phyloP scores from a whole-genome alignment of 495 filamentous ascomycete genomes.

The Talaromyces wortmannii region DNA sequence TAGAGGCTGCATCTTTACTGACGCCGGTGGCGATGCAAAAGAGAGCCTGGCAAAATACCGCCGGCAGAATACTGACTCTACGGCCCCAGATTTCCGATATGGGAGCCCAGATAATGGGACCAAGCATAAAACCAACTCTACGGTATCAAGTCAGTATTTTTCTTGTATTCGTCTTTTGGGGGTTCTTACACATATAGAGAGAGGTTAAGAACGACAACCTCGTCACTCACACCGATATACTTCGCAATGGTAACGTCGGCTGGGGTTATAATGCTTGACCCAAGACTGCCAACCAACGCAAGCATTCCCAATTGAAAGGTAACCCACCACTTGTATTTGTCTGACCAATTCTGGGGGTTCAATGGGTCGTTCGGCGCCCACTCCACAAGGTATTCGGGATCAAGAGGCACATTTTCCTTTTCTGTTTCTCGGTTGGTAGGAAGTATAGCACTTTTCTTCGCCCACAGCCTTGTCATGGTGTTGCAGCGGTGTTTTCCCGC shows the following conservation, averaged over 20 bases:
- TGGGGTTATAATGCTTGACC: constrained; percentile 41
- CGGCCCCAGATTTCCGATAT: constrained; percentile 38
- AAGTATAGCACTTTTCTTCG: no score
- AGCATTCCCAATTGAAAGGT: constrained; percentile 44
- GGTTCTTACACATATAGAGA: constrained; percentile 13
- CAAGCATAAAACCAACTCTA: constrained; percentile 15
- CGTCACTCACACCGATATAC: constrained; percentile 25
- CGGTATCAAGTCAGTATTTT: background rate
- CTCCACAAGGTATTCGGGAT: constrained; percentile 1
- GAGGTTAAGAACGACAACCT: constrained; percentile 20
- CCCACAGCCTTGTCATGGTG: no score
- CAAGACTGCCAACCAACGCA: constrained; percentile 40
- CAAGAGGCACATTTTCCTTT: background rate
- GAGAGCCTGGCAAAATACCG: constrained; percentile 34
- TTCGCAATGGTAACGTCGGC: constrained; percentile 31
- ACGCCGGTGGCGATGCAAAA: constrained; percentile 36
- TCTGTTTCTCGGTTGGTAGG: background rate
- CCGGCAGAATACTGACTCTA: constrained; percentile 33
- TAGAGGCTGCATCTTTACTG: constrained; percentile 21
- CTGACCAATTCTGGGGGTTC: constrained; percentile 43
- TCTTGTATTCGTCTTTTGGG: background rate
- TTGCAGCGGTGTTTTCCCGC: no score
- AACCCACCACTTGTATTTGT: constrained; percentile 37
- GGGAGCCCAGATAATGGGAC: constrained; percentile 28
- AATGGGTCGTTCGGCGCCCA: constrained; percentile 13